phyloP scores from a whole-genome alignment of 2,329 filamentous ascomycete genomes.

The Elsinoe ampelina region DNA sequence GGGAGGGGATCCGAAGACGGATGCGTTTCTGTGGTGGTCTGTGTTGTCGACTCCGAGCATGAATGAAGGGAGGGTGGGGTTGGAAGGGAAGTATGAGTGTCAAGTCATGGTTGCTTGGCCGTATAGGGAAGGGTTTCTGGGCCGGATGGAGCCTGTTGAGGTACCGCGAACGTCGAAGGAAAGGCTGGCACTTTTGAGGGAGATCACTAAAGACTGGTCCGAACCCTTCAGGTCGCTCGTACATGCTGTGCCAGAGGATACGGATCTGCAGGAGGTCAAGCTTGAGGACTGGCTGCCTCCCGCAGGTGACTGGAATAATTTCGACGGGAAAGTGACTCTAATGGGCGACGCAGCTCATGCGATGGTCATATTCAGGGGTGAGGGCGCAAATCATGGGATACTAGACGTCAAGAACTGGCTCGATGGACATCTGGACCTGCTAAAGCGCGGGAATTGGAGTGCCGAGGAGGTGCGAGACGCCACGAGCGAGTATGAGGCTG shows the following conservation, averaged over 20 bases:
- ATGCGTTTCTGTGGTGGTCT: conserved; percentile 46
- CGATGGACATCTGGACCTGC: not conserved
- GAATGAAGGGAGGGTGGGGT: not conserved
- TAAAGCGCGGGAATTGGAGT: not conserved
- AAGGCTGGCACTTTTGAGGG: not conserved
- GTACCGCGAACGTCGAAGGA: conserved; percentile 32
- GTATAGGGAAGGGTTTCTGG: conserved; percentile 20
- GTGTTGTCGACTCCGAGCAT: conserved; percentile 42
- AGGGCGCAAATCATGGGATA: conserved; percentile 1
- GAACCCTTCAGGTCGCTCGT: conserved; percentile 19
- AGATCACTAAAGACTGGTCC: not conserved
- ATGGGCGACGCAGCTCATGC: conserved; percentile 35
- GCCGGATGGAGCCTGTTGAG: conserved; percentile 22
- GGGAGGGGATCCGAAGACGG: conserved; percentile 43
- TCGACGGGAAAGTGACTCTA: conserved; percentile 24
- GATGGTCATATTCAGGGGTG: conserved; percentile 25
- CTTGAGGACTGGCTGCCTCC: conserved; percentile 20
- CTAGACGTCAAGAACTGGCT: not conserved
- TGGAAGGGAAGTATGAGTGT: conserved; percentile 9
- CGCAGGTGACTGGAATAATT: conserved; percentile 21
- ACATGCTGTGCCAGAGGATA: conserved; percentile 16
- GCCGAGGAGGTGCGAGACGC: not conserved
- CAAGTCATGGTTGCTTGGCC: conserved; percentile 43
- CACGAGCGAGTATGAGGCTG: not conserved
- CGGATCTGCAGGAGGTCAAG: conserved; percentile 4